Evolutionary conservation across 2,329 filamentous ascomycete genomes (phyloP).

Genomic region (Claviceps digitariae): DNA sequence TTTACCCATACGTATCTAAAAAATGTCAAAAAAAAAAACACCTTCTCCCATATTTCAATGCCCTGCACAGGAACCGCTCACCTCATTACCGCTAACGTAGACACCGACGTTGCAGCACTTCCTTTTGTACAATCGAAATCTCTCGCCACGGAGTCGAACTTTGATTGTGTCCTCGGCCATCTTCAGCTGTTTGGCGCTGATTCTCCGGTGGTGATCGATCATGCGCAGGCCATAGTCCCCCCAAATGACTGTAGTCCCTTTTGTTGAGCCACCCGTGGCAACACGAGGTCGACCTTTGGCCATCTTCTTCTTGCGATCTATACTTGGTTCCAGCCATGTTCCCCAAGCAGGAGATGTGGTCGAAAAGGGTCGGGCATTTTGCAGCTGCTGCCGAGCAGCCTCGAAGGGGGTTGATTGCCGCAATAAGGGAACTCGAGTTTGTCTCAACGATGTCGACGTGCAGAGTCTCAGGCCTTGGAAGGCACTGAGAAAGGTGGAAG

Average conservation of each 20-base stretch:
- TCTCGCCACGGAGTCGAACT: conserved; percentile 72
- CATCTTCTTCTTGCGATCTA: conserved; percentile 68
- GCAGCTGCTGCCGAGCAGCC: conserved; percentile 22
- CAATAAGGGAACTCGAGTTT: conserved; percentile 20
- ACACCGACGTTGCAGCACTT: conserved; percentile 90
- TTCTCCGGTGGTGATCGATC: conserved; percentile 81
- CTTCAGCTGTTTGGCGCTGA: conserved; percentile 76
- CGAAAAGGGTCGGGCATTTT: conserved; percentile 55
- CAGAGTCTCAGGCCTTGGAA: conserved; percentile 36
- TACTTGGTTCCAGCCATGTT: conserved; percentile 72
- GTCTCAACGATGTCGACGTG: conserved; percentile 24
- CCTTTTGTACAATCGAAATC: conserved; percentile 84
- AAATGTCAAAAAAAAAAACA: not conserved
- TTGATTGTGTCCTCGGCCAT: conserved; percentile 92
- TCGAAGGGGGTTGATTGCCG: conserved; percentile 16
- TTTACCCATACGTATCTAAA: conserved; percentile 88
- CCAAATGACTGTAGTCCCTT: conserved; percentile 92
- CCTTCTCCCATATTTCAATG: not conserved
- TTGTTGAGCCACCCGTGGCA: conserved; percentile 75
- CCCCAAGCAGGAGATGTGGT: conserved; percentile 46
- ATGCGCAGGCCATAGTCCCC: conserved; percentile 92
- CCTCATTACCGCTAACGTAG: conserved; percentile 88
- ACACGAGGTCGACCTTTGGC: conserved; percentile 84
- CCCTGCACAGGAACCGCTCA: conserved; percentile 15
- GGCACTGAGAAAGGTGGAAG: conserved; percentile 34